phyloP scores from a whole-genome alignment of 2,329 filamentous ascomycete species.

The Aspergillus proliferans region DNA sequence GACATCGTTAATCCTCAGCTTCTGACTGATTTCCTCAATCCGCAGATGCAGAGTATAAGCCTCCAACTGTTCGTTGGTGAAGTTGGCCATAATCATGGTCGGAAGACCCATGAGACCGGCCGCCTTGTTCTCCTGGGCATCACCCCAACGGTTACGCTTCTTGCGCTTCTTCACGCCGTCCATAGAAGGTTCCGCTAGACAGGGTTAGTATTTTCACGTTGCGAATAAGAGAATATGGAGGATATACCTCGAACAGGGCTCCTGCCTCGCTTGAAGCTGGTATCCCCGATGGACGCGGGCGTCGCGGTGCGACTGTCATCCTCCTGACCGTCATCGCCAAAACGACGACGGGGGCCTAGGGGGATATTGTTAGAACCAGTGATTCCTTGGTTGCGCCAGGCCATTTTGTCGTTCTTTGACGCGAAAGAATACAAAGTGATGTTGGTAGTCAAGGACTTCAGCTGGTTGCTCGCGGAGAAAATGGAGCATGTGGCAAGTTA shows the following conservation, averaged over 20 bases:
- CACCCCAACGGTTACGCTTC: constrained; percentile 98
- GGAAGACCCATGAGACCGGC: constrained; percentile 95
- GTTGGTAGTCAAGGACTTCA: neutral
- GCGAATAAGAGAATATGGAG: neutral
- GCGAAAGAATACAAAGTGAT: neutral
- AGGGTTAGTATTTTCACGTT: constrained; percentile 16
- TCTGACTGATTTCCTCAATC: constrained; percentile 98
- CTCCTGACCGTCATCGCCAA: constrained; percentile 53
- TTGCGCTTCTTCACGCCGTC: constrained; percentile 86
- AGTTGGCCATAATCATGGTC: constrained; percentile 91
- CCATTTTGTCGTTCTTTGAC: constrained; percentile 39
- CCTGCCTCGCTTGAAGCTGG: constrained; percentile 73
- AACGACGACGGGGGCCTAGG: constrained; percentile 76
- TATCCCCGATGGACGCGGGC: constrained; percentile 43
- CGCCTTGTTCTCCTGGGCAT: constrained; percentile 96
- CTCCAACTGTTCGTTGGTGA: constrained; percentile 97
- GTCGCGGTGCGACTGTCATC: constrained; percentile 42
- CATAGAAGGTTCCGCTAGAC: constrained; percentile 43
- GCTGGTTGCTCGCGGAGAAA: constrained; percentile 1
- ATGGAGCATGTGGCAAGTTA: neutral
- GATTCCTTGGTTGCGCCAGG: constrained; percentile 69
- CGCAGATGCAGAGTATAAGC: constrained; percentile 93
- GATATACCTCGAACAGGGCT: constrained; percentile 74
- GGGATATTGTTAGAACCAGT: constrained; percentile 98
- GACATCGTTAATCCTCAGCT: constrained; percentile 97